A percentile compares a stretch with the other conserved stretches of the same genome.
Conservation (phyloP, 192 early-diverging fungal species). For the Backusella morwellensis region DNA sequence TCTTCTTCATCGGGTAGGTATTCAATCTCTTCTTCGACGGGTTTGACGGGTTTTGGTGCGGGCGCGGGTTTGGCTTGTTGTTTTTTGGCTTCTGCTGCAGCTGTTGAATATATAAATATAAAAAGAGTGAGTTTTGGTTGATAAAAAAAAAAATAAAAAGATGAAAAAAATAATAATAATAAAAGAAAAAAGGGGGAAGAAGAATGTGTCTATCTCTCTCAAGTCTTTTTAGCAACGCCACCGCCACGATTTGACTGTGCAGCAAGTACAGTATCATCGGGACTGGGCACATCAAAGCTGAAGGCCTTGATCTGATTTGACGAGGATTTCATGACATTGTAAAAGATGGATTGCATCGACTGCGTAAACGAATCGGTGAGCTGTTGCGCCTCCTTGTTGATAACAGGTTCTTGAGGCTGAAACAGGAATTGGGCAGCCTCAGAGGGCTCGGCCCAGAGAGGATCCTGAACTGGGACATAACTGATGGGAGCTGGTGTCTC, state of each 20-base stretch:
- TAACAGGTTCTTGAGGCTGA: not conserved
- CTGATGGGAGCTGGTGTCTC: not conserved
- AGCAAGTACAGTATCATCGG: conserved; percentile 73
- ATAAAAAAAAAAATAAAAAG: not conserved
- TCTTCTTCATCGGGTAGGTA: conserved; percentile 19
- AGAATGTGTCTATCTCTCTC: not conserved
- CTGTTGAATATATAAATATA: not conserved
- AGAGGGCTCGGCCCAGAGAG: conserved; percentile 37
- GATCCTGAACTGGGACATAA: conserved; percentile 7
- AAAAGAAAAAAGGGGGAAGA: not conserved
- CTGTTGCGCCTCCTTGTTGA: not conserved
- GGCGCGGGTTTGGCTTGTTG: not conserved
- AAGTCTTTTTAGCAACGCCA: conserved; percentile 13
- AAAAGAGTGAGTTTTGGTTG: not conserved
- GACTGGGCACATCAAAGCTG: conserved; percentile 76
- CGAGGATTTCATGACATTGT: conserved; percentile 10
- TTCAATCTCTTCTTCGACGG: conserved; percentile 22
- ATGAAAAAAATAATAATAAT: not conserved
- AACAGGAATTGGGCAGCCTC: conserved; percentile 37
- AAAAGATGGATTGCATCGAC: conserved; percentile 7
- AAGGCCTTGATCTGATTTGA: conserved; percentile 39
- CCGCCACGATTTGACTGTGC: conserved; percentile 50
- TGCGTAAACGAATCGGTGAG: not conserved
- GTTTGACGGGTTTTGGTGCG: not conserved
- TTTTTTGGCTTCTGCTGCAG: conserved; percentile 2